Evolutionary conservation across 2,329 filamentous ascomycete species (phyloP), one percentile per base, ranked within the genome.

Genomic region (Stenocarpella maydis): DNA sequence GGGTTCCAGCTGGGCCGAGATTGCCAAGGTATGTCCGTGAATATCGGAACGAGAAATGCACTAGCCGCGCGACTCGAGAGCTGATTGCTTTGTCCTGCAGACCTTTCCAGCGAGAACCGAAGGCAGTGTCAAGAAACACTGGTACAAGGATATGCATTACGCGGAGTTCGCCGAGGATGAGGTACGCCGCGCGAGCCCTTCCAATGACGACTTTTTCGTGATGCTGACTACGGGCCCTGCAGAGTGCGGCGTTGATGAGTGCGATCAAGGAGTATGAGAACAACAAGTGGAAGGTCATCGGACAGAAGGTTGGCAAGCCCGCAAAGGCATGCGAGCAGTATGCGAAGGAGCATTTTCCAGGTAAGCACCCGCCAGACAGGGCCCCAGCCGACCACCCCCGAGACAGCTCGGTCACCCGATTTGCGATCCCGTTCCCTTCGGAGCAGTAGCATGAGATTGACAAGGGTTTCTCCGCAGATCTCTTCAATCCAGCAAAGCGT

Each of bases 101-200:
- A 95, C 92, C 2, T 99, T 99, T 78, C 95, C 96, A 14, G 91
- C 90, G 28, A 88, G 96, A 76, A 99, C 96, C 50, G 96, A 99
- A 82, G 96, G 96, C 9, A 98, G 95, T 77, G 96, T 99, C 26
- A 99, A 98, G 86, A 99, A 98, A 83, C 96, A 99, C 80, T 99
- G 96, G 95, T 98, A 99, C 82, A 98, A 98, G 93, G 96, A 99
- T 76, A 99, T 99, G 96, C 96, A 99, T 79, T 98, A 98, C 80
- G 96, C 96, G 73, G 96, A 98, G 79, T 98, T 99, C 80, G 95
- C 93, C 61, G 95, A 98, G 84, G 94, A 98, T 78, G 96, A 98
- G 89, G 94, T 97, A 87, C 79, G 84, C 81, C 75, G 74, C 74
- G 61, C 69, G 21, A 50, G 43, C 43, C 21, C 60, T 39, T 15